A percentile compares a stretch with the other conserved stretches of the same genome.
Conservation (phyloP, 805 yeast genomes). For the Cyberlindnera meyerae region DNA sequence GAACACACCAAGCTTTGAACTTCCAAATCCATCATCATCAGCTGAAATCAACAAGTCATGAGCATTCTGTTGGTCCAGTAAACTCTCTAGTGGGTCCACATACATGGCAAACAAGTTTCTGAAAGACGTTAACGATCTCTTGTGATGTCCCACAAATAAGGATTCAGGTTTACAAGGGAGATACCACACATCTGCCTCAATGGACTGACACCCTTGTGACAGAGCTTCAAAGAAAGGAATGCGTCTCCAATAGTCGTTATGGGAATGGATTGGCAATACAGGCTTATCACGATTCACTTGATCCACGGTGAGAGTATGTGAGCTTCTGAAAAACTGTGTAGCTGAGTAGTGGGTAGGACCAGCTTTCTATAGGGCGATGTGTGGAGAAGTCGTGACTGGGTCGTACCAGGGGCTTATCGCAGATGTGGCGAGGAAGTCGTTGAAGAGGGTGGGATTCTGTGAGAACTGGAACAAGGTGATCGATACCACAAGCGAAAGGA, state of each 20-base stretch:
- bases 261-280: conserved; percentile 48
- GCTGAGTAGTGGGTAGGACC: background rate
- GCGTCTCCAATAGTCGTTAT: conserved; percentile 64
- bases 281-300: conserved; percentile 9
- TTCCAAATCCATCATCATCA: background rate
- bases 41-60: conserved; percentile 16
- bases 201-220: conserved; percentile 45
- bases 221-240: conserved; percentile 56
- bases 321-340: too few species aligned
- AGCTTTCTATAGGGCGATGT: too few species aligned
- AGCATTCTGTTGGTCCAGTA: conserved; percentile 40
- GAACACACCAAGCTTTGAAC: conserved; percentile 18
- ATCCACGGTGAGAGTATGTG: conserved; percentile 4
- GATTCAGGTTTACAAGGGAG: conserved; percentile 23
- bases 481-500: conserved; percentile 1
- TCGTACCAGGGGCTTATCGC: conserved; percentile 2
- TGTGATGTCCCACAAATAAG: conserved; percentile 61
- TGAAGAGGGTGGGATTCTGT: conserved; percentile 9
- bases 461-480: conserved; percentile 5
- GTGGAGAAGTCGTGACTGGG: too few species aligned
- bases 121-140: conserved; percentile 36
- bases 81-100: conserved; percentile 44
- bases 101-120: conserved; percentile 48
- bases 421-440: conserved; percentile 4
- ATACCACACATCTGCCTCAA: conserved; percentile 67